Evolutionary conservation across 1,284 basidiomycete species (phyloP).

Genomic region (Golubevia pallescens): DNA sequence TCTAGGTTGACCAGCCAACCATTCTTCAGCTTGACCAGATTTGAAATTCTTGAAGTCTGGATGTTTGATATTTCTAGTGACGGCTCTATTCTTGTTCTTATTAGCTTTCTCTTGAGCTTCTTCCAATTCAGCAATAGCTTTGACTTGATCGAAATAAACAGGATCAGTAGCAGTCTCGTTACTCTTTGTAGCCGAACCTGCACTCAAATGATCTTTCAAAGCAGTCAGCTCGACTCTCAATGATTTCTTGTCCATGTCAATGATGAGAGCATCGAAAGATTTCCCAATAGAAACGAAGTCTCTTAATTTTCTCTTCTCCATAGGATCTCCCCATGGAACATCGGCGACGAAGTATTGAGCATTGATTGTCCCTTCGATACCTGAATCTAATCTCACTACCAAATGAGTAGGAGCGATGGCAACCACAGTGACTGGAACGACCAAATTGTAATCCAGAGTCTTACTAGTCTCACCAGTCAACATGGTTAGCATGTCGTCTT

Average conservation of each 20-base stretch:
- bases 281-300: conserved; percentile 16
- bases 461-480: conserved; percentile 87
- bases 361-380: conserved; percentile 69
- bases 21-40: conserved; percentile 48
- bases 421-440: conserved; percentile 79
- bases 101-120: conserved; percentile 40
- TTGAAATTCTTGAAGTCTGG: conserved; percentile 63
- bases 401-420: conserved; percentile 69
- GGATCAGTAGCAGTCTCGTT: conserved; percentile 34
- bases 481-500: conserved; percentile 90
- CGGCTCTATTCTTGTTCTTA: conserved; percentile 29
- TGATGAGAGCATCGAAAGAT: conserved; percentile 54
- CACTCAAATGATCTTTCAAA: conserved; percentile 38
- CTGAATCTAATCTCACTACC: conserved; percentile 84
- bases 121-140: conserved; percentile 32
- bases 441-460: conserved; percentile 79
- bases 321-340: too few species aligned
- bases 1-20: conserved; percentile 49
- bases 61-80: conserved; percentile 49
- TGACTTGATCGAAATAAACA: conserved; percentile 48
- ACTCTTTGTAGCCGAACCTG: conserved; percentile 28
- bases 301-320: neutral
- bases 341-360: conserved; percentile 37
- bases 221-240: conserved; percentile 52
- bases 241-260: conserved; percentile 33